A percentile compares a stretch with the other conserved stretches of the same genome.
Conservation (phyloP, 78 protist genomes). For the Cavenderia fasciculata region DNA sequence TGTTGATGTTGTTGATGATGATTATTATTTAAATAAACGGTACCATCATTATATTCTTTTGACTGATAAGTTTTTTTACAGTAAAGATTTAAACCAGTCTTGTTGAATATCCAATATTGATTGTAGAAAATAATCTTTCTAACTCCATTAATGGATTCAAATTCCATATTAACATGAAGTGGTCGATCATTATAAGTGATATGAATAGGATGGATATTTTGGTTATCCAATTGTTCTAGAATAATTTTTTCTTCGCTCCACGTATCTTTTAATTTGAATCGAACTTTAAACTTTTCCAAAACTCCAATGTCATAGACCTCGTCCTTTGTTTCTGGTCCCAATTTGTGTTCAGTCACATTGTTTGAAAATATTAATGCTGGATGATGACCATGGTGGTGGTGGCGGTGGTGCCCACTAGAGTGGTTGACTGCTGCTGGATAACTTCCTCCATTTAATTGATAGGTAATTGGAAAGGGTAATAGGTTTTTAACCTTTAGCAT, state of each 20-base stretch:
- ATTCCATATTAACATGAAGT: slow-evolving; percentile 42
- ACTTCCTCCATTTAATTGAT: not conserved
- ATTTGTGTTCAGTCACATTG: not conserved
- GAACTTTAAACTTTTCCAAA: slow-evolving; percentile 39
- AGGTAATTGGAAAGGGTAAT: slow-evolving; percentile 52
- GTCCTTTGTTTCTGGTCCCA: not conserved
- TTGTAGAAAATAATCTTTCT: slow-evolving; percentile 36
- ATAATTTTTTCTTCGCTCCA: slow-evolving; percentile 48
- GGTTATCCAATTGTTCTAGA: not conserved
- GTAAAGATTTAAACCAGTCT: slow-evolving; percentile 41
- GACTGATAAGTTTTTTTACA: slow-evolving; percentile 45
- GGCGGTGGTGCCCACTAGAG: too few relatives aligned
- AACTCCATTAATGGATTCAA: slow-evolving; percentile 14
- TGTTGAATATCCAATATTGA: slow-evolving; percentile 70
- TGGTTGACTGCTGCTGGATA: too few relatives aligned
- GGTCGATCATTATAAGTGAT: not conserved
- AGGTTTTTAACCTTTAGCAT: slow-evolving; percentile 54
- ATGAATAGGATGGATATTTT: not conserved
- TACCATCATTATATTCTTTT: slow-evolving; percentile 21
- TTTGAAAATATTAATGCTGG: too few relatives aligned
- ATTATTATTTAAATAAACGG: slow-evolving; percentile 6
- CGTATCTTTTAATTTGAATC: not conserved
- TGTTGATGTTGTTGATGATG: not conserved
- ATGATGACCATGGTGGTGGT: too few relatives aligned
- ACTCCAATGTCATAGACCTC: slow-evolving; percentile 39